Evolutionary conservation across 108 stramenopile species (phyloP).

Genomic region (Chaetoceros muelleri): DNA sequence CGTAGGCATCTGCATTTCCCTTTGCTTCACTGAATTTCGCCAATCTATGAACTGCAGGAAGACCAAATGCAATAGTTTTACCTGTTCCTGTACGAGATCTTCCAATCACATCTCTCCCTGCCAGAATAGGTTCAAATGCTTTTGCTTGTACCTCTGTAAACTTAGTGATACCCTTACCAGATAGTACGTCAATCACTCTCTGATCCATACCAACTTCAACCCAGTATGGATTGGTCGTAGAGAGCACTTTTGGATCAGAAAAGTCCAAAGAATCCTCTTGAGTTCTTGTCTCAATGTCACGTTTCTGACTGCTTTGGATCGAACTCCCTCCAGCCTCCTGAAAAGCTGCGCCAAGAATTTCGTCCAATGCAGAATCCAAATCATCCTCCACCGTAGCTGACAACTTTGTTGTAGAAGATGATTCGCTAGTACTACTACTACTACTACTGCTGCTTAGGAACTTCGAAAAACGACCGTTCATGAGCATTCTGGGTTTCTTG

Average conservation of each 20-base stretch:
- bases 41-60: constrained; percentile 82
- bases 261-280: constrained; percentile 26
- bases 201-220: constrained; percentile 42
- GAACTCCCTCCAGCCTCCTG: constrained; percentile 11
- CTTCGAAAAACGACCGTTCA: too few relatives aligned
- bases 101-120: constrained; percentile 93
- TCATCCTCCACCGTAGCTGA: constrained; percentile 36
- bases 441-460: too few relatives aligned
- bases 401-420: neutral
- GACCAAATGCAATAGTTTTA: constrained; percentile 98
- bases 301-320: constrained; percentile 7
- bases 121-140: constrained; percentile 77
- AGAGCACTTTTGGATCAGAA: constrained; percentile 56
- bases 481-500: too few relatives aligned
- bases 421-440: too few relatives aligned
- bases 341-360: constrained; percentile 33
- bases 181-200: constrained; percentile 76
- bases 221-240: constrained; percentile 79
- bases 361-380: constrained; percentile 43
- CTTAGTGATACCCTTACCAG: constrained; percentile 64
- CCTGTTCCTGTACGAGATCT: constrained; percentile 96
- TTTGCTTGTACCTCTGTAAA: constrained; percentile 88
- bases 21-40: constrained; percentile 29
- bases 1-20: constrained; percentile 39
- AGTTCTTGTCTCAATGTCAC: constrained; percentile 5